Conservation (phyloP, 78 protist genomes). For the Chrysochromulina tobinii region DNA sequence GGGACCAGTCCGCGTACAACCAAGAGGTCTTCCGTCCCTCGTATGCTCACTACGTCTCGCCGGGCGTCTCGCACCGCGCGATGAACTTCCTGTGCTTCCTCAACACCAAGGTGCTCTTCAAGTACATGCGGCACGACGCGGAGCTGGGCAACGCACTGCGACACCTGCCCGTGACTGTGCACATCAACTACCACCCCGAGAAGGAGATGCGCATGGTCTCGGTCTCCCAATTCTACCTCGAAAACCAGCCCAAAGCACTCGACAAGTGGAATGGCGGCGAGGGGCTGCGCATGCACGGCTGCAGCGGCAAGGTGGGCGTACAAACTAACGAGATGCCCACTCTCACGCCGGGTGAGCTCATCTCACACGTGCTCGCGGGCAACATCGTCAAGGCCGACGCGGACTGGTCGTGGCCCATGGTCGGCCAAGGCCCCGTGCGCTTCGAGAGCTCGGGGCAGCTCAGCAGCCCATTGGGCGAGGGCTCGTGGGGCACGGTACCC, state of each 20-base stretch:
- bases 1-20: slow-evolving; percentile 26
- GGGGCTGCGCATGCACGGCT: neutral
- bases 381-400: neutral
- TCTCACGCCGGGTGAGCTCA: neutral
- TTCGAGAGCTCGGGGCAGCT: neutral
- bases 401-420: neutral
- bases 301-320: slow-evolving; percentile 9
- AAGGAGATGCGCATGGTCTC: slow-evolving; percentile 17
- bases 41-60: no score
- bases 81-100: slow-evolving; percentile 12
- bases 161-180: neutral
- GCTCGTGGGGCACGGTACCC: neutral
- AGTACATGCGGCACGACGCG: neutral
- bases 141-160: neutral
- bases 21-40: neutral
- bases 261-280: slow-evolving; percentile 7
- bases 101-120: slow-evolving; percentile 23
- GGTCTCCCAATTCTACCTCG: neutral
- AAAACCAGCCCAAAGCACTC: neutral
- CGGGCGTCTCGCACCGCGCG: neutral
- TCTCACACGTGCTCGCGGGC: no score
- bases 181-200: slow-evolving; percentile 28
- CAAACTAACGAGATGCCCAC: neutral
- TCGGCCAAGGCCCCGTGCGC: neutral
- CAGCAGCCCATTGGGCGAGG: neutral